These are phyloP conservation scores for Xylaria flabelliformis DNA, from an alignment of 495 filamentous ascomycete species.

Conservation along the genomic window DNA sequence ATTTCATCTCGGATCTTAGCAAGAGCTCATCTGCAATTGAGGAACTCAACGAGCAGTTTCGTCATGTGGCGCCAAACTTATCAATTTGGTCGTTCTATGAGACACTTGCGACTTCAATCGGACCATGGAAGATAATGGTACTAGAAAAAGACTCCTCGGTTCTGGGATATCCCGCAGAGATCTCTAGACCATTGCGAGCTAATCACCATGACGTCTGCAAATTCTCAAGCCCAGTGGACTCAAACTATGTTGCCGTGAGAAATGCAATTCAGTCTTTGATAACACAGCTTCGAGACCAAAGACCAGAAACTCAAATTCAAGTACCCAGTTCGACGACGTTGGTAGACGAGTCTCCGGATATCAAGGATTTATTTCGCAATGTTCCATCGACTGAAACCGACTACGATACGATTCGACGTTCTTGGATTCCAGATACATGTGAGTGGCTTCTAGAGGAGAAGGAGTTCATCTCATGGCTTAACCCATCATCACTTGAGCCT, in stretches of 20 bases:
- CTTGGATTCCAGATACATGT: conserved; percentile 47
- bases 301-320: conserved; percentile 28
- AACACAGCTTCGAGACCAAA: neutral
- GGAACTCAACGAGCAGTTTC: conserved; percentile 58
- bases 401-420: conserved; percentile 45
- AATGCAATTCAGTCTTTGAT: conserved; percentile 45
- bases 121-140: conserved; percentile 42
- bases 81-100: conserved; percentile 59
- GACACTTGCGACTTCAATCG: conserved; percentile 45
- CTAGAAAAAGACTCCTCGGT: conserved; percentile 54
- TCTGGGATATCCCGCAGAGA: conserved; percentile 53
- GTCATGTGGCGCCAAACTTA: conserved; percentile 45
- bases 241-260: conserved; percentile 49
- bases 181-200: conserved; percentile 48
- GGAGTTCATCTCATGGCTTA: conserved; percentile 36
- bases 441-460: conserved; percentile 41
- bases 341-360: conserved; percentile 29
- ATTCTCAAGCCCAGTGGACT: conserved; percentile 46
- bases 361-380: conserved; percentile 29
- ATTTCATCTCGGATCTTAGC: conserved; percentile 53
- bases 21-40: conserved; percentile 45
- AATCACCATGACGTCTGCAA: conserved; percentile 60
- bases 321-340: neutral
- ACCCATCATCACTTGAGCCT: conserved; percentile 8
- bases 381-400: conserved; percentile 37